Evolutionary conservation across 1,284 basidiomycete species (phyloP).

Genomic region (Somion occarium): DNA sequence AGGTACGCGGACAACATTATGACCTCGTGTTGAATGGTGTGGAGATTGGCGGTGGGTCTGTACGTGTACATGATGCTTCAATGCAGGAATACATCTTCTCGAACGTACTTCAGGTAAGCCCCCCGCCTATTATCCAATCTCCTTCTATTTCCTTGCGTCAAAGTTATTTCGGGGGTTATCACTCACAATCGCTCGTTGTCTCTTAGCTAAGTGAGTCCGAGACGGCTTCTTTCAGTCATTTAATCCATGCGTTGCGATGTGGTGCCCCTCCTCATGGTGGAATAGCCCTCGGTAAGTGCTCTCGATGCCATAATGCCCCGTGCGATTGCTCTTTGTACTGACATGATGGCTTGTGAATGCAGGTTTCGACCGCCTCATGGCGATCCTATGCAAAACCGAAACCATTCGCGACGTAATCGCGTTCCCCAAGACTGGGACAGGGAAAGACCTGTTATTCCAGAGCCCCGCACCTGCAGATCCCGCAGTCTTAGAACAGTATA

Average conservation of each 20-base stretch:
- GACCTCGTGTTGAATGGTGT: slow-evolving; percentile 94
- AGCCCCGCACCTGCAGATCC: slow-evolving; percentile 66
- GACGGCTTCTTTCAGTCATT: slow-evolving; percentile 73
- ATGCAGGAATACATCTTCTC: slow-evolving; percentile 86
- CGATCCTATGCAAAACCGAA: slow-evolving; percentile 79
- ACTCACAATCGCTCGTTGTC: not conserved
- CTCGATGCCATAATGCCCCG: slow-evolving; percentile 12
- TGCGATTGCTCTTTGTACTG: not conserved
- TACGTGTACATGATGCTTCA: slow-evolving; percentile 83
- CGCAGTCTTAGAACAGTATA: slow-evolving; percentile 60
- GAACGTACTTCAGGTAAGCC: slow-evolving; percentile 69
- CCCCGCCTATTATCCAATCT: not conserved
- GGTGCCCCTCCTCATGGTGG: slow-evolving; percentile 97
- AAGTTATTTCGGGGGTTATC: too few relatives aligned
- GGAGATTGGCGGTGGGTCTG: slow-evolving; percentile 92
- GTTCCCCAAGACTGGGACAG: slow-evolving; percentile 86
- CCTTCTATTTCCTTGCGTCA: slow-evolving; percentile 4
- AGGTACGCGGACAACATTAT: slow-evolving; percentile 94
- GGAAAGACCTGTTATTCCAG: slow-evolving; percentile 86
- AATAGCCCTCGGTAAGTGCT: slow-evolving; percentile 72
- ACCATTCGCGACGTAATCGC: slow-evolving; percentile 95
- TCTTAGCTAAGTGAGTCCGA: slow-evolving; percentile 69
- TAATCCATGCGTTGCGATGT: slow-evolving; percentile 80
- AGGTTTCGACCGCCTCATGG: slow-evolving; percentile 92
- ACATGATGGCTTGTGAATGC: slow-evolving; percentile 1